A percentile compares a stretch with the other conserved stretches of the same genome.
These are phyloP conservation scores for Silene noctiflora DNA, from an alignment of 179 eudicot species.

Conservation along the genomic window DNA sequence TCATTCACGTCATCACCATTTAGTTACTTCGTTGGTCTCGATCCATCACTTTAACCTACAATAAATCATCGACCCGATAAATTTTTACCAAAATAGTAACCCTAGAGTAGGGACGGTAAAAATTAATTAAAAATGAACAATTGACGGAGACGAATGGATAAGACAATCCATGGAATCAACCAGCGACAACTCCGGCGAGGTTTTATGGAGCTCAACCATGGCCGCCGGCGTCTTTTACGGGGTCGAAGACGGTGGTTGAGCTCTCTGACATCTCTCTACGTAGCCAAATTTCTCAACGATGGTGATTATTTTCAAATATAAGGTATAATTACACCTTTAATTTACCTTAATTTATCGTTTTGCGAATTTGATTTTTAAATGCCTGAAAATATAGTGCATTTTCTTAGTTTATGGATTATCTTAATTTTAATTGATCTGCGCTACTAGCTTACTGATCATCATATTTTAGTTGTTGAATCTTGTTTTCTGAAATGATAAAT, in stretches of 20 bases:
- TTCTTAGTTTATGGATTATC: too few species aligned
- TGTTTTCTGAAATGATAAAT: neutral
- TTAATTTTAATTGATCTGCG: neutral
- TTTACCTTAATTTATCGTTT: neutral
- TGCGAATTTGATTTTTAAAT: neutral
- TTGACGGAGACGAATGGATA: too few species aligned
- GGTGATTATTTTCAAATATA: neutral
- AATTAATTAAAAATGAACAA: too few species aligned
- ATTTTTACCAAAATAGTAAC: too few species aligned
- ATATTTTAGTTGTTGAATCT: neutral
- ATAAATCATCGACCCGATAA: too few species aligned
- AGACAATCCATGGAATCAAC: neutral
- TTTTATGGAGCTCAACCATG: neutral
- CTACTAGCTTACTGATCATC: neutral
- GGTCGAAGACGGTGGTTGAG: constrained; percentile 3
- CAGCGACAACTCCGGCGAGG: neutral
- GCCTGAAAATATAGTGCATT: neutral
- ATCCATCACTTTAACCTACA: too few species aligned
- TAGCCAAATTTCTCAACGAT: neutral
- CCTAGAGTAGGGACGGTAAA: too few species aligned
- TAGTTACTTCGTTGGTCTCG: too few species aligned
- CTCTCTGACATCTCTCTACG: neutral
- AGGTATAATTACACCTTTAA: neutral
- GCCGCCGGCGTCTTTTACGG: neutral
- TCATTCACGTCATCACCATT: too few species aligned